Evolutionary conservation across 805 yeast species (phyloP), one percentile per base, ranked within the genome.

Genomic region (Kodamaea laetipori): DNA sequence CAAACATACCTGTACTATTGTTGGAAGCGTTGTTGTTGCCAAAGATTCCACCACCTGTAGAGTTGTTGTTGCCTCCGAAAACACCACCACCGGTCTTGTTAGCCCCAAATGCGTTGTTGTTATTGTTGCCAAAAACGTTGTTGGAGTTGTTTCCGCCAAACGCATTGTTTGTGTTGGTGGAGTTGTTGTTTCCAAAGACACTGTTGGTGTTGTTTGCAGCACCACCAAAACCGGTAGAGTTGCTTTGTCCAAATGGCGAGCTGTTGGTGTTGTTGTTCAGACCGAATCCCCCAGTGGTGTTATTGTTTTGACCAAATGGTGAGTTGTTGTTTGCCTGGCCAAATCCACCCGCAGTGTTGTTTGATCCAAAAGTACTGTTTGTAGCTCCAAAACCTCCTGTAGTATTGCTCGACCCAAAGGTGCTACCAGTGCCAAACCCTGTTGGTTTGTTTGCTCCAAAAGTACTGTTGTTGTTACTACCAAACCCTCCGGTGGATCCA

Each of bases 81-180:
- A 60, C 44, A 21, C 62, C 55, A 5, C 67, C 44, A 45, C 13
- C 53, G 6, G 67, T 39, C 56, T 43, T 32, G 15, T 12, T 40
- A 18, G 53, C 65, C 12, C 80, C 81, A 56, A 78, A 77, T 41
- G 61, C 55, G 35, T 31, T 26, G 37, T 25, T 36, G 51, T 45
- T 25, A 15, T 26, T 43, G 32, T 32, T 40, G 12, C 38, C 38
- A 17, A 37, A 37, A 12, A 37, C 11, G 27, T 21, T 32, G 32
- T 21, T 39, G 42, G 46, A 51, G 32, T 49, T 44, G 34, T 31
- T 45, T 28, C 23, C 38, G 19, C 39, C 39, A 37, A 37, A 37
- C 2, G 54, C 48, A 10, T 41, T 37, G 17, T 28, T 40, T 7
- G 30, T 26, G 25, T 28, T 37, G 46, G 49, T 52, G 8, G 24